Conservation (phyloP, 2,329 filamentous ascomycete genomes). For the Calonectria multiphialidica region DNA sequence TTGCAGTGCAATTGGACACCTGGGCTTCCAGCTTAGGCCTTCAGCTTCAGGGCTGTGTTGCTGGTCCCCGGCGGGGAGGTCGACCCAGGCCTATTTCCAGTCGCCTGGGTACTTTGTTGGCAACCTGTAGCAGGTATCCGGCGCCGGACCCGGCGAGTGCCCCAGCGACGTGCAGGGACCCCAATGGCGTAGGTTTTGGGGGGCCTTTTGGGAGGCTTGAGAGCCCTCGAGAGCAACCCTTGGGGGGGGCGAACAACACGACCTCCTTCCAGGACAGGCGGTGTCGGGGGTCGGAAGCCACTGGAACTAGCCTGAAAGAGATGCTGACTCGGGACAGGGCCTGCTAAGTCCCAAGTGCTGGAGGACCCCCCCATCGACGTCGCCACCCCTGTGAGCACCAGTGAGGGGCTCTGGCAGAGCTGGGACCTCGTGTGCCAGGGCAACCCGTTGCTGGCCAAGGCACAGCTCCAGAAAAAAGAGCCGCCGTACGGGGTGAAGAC, state of each 20-base stretch:
- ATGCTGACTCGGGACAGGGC: conserved; percentile 37
- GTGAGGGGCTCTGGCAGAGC: conserved; percentile 28
- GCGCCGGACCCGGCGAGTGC: conserved; percentile 22
- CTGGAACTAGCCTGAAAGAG: conserved; percentile 41
- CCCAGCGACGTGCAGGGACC: conserved; percentile 32
- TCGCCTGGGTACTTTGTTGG: neutral
- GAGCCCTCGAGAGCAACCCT: conserved; percentile 14
- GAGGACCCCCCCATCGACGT: conserved; percentile 34
- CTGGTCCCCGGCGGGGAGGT: conserved; percentile 15
- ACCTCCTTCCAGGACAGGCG: conserved; percentile 36
- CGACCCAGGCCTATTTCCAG: conserved; percentile 4
- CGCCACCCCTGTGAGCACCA: conserved; percentile 29
- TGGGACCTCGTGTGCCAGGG: conserved; percentile 26
- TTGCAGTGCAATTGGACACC: conserved; percentile 10
- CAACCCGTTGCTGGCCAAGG: conserved; percentile 6
- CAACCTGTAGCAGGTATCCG: conserved; percentile 4
- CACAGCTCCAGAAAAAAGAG: conserved; percentile 18
- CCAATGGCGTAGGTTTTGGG: conserved; percentile 15
- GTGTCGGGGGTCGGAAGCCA: conserved; percentile 37
- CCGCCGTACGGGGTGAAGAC: neutral
- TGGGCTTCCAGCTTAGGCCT: conserved; percentile 6
- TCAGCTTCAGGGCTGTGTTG: conserved; percentile 15
- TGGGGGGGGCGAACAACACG: conserved; percentile 24
- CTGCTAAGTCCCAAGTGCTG: conserved; percentile 32
- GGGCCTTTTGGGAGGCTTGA: conserved; percentile 16